Conservation (phyloP, 2,329 filamentous ascomycete species). For the Dothistroma pini region DNA sequence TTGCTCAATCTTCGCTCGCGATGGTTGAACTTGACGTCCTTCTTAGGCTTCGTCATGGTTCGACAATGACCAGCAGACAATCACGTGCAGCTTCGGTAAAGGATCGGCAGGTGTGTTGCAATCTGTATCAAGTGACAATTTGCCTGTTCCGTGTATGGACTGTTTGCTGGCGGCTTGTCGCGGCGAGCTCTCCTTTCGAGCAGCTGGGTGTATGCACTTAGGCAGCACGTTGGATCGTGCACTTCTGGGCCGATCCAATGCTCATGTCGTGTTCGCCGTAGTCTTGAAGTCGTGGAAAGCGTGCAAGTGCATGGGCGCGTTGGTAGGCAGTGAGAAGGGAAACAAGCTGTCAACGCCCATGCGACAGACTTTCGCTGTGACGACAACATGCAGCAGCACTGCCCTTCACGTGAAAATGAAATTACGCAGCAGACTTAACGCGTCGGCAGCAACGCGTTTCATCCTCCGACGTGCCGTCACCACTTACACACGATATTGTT, state of each 20-base stretch:
- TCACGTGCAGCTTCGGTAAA: constrained; percentile 1
- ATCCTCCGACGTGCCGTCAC: not conserved
- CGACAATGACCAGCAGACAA: not conserved
- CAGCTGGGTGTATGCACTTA: constrained; percentile 1
- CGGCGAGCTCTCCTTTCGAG: constrained; percentile 7
- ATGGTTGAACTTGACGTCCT: constrained; percentile 60
- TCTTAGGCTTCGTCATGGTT: constrained; percentile 52
- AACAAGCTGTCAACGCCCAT: not conserved
- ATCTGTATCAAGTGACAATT: not conserved
- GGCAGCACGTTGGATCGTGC: not conserved
- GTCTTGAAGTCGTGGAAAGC: not conserved
- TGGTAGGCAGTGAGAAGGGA: not conserved
- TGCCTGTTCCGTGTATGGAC: constrained; percentile 1
- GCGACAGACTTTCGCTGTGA: not conserved
- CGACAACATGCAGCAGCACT: constrained; percentile 1
- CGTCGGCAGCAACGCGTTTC: not conserved
- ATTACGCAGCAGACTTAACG: not conserved
- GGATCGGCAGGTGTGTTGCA: not conserved
- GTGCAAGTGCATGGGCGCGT: not conserved
- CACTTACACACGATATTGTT: not conserved
- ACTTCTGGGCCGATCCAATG: not conserved
- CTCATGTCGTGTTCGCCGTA: not conserved
- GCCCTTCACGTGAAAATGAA: constrained; percentile 4
- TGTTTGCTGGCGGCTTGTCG: constrained; percentile 1
- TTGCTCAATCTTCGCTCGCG: constrained; percentile 53